Base-by-base conservation (phyloP, 192 early-diverging fungal genomes). In the Coemansia umbellata region DNA sequence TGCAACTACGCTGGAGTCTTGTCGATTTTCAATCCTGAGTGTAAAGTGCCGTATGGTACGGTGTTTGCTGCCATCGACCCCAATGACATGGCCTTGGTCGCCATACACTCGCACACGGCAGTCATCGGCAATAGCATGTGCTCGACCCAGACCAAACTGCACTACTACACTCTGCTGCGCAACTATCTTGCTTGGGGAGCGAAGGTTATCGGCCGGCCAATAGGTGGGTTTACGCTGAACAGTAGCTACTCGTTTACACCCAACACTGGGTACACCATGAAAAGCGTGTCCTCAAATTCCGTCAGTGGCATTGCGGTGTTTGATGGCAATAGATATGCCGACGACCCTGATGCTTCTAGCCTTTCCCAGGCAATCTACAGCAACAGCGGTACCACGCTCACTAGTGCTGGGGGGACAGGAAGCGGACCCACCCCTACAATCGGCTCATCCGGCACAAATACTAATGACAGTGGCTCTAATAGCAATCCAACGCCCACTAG, bases 101-200 rank as follows among this genome's bases (percentile, higher is more conserved):
- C 69, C 4, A 10, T 73, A 3, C 50, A 73, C 17, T 73, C 69
- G 11, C 63, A 73, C 26, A 57, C 63, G 8, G 63, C 64, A 8
- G 63, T 66, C 8, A 61, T 58, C 28, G 70, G 63, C 36, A 35
- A 53, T 4, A 66, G 23, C 40, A 47, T 74, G 59, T 74, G 70
- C 37, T 66, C 70, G 1, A 11, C 43, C 4, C 27, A 58, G 13
- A 51, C 55, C 4, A 62, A 66, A 28, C 58, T 66, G 2, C 70
- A 74, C 33, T 74, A 74, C 54, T 74, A 74, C 17, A 74, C 63
- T 0, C 5, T 74, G 14, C 24, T 74, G 19, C 63, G 69, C 30
- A 73, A 73, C 33, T 73, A 73, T n/a, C 47, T 65, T 39, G 56
- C 62, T 14, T 73, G 69, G 69, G 69, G 57, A 7, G 56, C 69